Base-by-base conservation (phyloP, 208 protist genomes). In the Leishmania mexicana region DNA sequence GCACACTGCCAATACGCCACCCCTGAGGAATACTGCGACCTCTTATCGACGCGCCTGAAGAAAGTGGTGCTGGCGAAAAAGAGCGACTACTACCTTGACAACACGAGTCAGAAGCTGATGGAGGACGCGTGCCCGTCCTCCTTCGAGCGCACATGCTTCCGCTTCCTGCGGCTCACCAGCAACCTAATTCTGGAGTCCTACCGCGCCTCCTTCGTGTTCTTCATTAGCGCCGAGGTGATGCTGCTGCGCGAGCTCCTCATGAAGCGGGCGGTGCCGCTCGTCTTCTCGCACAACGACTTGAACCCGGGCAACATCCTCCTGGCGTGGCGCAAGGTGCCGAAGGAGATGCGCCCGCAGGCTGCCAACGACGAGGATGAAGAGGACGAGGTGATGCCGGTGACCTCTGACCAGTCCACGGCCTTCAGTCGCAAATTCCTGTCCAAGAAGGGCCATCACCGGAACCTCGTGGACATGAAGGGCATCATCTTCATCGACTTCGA, bases 401-500 rank as follows among this genome's bases (percentile, higher is more conserved):
- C 87, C n/a, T 93, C 92, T 0, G 67, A 84, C 75, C 81, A 93
- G 81, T 90, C 83, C 76, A 88, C 85, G 35, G 71, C 79, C 40
- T 82, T 95, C 54, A 90, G 88, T 58, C 89, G 87, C n/a, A 90
- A 89, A 60, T 95, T 93, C 80, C 73, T 93, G 65, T 92, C 92
- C 51, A 89, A 86, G 68, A 92, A 87, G 49, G 93, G 90, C 24
- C 86, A 84, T 74, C 87, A 88, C 80, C 87, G 83, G 40, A 96
- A 95, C 70, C 86, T 94, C n/a, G 93, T 96, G 38, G 90, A 95
- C 79, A 88, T 88, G 71, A 91, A 91, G 57, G 91, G 93, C 35
- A 78, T 94, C 75, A 74, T 97, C 38, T 93, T 94, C 60, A 95
- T 97, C 70, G 94, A 97, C 81, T 97, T 95, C 89, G 92, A 97